Evolutionary conservation across 2,329 filamentous ascomycete species (phyloP), one percentile per base, ranked within the genome.

Genomic region (Fusarium sp.): DNA sequence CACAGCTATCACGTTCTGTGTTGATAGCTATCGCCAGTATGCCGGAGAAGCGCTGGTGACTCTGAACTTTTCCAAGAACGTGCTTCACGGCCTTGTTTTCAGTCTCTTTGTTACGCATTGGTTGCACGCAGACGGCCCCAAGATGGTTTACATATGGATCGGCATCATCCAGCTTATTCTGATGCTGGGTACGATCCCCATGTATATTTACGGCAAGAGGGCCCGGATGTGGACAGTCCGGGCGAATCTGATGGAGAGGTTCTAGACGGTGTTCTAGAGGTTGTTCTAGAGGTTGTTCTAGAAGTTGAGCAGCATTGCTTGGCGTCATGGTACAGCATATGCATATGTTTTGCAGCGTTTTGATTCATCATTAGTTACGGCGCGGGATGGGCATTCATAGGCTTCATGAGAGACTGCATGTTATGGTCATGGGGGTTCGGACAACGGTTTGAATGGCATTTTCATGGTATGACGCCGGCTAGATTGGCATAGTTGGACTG

Each of bases 41-140:
- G 95, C 95, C 0, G 94, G 93, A 18, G 95, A 98, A 80, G 94
- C 95, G 3, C 85, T 98, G 33, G 96, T 98, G 13, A 97, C 95
- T 18, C 83, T 98, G 71, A 98, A 97, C 76, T 96, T 97, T 76
- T 90, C 89, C 81, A 98, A 98, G 84, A 98, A 97, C 77, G 86
- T 97, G 60, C 87, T 97, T 25, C 95, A 98, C 74, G 95, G 95
- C 0, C 83, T 98, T 58, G 86, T 97, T 0, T 98, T 97, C 77
- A 88, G 92, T 64, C 83, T 97, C 54, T 97, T 98, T 78, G 92
- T 97, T 72, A 92, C 92, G 4, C 83, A 87, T 59, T 98, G 95
- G 95, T 83, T 98, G 20, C 86, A 91, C 31, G 77, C 80, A 1
- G 90, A 93, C 62, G 94, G 95, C 0, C 85, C 91, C 10, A 93